These are phyloP conservation scores for Candida methanosorbosa DNA, from an alignment of 805 yeast genomes.

Conservation along the genomic window DNA sequence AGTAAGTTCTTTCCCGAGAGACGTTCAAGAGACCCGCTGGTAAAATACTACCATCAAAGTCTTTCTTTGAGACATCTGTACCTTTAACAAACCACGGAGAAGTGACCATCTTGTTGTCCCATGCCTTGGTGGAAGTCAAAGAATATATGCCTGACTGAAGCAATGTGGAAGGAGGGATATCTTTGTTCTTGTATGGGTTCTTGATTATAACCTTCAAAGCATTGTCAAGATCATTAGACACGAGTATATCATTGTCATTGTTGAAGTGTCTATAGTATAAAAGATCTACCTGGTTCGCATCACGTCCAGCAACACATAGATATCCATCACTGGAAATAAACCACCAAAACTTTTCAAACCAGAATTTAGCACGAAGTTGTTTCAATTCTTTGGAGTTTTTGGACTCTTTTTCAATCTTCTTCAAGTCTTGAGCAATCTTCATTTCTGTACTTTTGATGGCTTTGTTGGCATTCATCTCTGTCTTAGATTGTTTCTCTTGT, in stretches of 20 bases:
- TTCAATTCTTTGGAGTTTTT: slow-evolving; percentile 38
- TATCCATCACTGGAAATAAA: slow-evolving; percentile 87
- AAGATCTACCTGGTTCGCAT: slow-evolving; percentile 69
- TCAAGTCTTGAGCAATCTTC: slow-evolving; percentile 65
- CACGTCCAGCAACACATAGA: slow-evolving; percentile 80
- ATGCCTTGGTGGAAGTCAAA: slow-evolving; percentile 75
- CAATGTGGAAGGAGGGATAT: slow-evolving; percentile 77
- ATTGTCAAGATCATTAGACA: slow-evolving; percentile 67
- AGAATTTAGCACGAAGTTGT: slow-evolving; percentile 61
- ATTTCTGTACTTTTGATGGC: slow-evolving; percentile 81
- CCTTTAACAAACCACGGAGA: slow-evolving; percentile 85
- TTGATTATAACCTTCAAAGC: slow-evolving; percentile 72
- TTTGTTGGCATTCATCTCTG: slow-evolving; percentile 63
- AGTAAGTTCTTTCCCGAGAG: slow-evolving; percentile 42
- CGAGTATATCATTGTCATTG: slow-evolving; percentile 57
- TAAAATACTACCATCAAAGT: slow-evolving; percentile 45
- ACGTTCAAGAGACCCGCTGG: slow-evolving; percentile 54
- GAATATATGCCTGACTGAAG: slow-evolving; percentile 85
- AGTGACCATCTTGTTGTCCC: slow-evolving; percentile 78
- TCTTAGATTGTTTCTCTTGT: slow-evolving; percentile 68
- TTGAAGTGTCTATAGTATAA: slow-evolving; percentile 71
- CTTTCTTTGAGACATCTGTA: slow-evolving; percentile 58
- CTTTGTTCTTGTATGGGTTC: slow-evolving; percentile 64
- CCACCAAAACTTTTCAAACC: slow-evolving; percentile 96
- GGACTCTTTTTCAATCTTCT: slow-evolving; percentile 51